A percentile compares a stretch with the other conserved stretches of the same genome.
These are phyloP conservation scores for Aspergillus fischeri DNA, from an alignment of 2,329 filamentous ascomycete genomes.

Conservation along the genomic window DNA sequence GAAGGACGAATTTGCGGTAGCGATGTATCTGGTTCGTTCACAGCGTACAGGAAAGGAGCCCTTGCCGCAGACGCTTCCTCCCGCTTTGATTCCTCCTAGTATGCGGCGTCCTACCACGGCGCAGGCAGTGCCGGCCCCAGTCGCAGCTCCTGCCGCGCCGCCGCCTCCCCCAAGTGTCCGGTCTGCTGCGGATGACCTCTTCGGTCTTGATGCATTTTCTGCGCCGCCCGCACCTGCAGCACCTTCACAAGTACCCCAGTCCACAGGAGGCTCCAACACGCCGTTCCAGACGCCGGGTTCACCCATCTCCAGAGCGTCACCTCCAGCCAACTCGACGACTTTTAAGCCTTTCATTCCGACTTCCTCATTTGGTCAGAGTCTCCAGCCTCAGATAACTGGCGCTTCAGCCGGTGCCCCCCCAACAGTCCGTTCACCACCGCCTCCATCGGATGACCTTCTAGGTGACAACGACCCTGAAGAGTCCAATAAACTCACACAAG, in stretches of 20 bases:
- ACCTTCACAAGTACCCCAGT: conserved; percentile 59
- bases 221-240: conserved; percentile 49
- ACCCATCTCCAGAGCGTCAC: conserved; percentile 40
- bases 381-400: conserved; percentile 74
- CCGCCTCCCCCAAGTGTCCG: conserved; percentile 57
- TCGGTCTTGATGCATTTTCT: conserved; percentile 78
- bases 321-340: conserved; percentile 42
- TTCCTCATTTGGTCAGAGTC: conserved; percentile 82
- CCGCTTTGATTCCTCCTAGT: conserved; percentile 78
- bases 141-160: conserved; percentile 42
- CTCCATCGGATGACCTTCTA: conserved; percentile 76
- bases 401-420: conserved; percentile 41
- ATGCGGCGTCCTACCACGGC: conserved; percentile 58
- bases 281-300: conserved; percentile 54
- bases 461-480: conserved; percentile 85
- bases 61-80: conserved; percentile 72
- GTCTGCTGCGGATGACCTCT: conserved; percentile 88
- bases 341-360: conserved; percentile 93
- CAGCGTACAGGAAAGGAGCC: conserved; percentile 70
- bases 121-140: conserved; percentile 38
- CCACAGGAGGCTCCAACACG: conserved; percentile 66
- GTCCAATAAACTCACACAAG: conserved; percentile 79
- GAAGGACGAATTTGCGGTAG: conserved; percentile 90
- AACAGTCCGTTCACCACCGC: conserved; percentile 40
- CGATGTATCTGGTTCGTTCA: conserved; percentile 93